These are phyloP conservation scores for Polyplosphaeria fusca DNA, from an alignment of 495 filamentous ascomycete genomes.

Conservation along the genomic window DNA sequence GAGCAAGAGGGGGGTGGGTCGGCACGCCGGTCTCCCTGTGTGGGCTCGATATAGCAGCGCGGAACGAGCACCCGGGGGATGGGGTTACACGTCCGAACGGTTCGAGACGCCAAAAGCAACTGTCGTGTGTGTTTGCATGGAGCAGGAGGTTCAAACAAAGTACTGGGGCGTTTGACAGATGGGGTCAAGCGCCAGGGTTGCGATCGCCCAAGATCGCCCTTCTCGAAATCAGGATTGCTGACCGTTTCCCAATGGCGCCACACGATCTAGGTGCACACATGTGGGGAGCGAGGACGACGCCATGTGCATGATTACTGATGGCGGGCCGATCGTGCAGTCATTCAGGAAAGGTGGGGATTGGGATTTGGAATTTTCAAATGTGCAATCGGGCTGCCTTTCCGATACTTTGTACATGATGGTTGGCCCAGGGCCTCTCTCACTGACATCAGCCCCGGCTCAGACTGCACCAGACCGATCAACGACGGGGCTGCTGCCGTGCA, in stretches of 20 bases:
- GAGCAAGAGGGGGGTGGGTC: too few relatives aligned
- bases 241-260: too few relatives aligned
- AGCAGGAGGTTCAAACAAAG: conserved; percentile 3
- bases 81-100: neutral
- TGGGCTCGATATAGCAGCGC: too few relatives aligned
- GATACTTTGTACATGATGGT: neutral
- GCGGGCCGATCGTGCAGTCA: neutral
- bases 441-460: neutral
- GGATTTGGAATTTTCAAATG: neutral
- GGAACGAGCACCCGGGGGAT: too few relatives aligned
- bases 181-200: neutral
- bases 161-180: neutral
- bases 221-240: too few relatives aligned
- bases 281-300: neutral
- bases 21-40: too few relatives aligned
- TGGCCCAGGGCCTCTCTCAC: neutral
- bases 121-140: neutral
- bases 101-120: conserved; percentile 1
- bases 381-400: neutral
- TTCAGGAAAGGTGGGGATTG: neutral
- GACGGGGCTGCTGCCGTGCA: conserved; percentile 1
- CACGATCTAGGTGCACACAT: too few relatives aligned
- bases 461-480: neutral
- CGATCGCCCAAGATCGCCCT: neutral
- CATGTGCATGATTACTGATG: neutral